These are phyloP conservation scores for Verticillium klebahnii DNA, from an alignment of 2,329 filamentous ascomycete genomes.

Conservation along the genomic window DNA sequence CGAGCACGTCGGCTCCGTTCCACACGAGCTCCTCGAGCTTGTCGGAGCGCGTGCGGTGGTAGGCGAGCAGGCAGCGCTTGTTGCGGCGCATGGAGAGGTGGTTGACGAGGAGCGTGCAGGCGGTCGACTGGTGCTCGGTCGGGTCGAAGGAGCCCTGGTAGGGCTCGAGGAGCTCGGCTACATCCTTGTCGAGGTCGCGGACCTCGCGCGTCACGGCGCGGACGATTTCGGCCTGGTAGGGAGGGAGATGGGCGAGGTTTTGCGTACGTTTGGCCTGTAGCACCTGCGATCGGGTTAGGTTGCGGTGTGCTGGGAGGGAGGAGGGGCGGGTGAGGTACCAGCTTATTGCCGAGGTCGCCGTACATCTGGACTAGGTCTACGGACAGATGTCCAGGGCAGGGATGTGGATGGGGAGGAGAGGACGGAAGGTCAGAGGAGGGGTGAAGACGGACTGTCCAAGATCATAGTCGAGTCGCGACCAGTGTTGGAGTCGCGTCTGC, in stretches of 20 bases:
- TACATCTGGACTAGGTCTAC: conserved; percentile 57
- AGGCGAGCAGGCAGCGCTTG: conserved; percentile 91
- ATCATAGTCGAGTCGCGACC: neutral
- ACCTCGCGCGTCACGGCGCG: conserved; percentile 86
- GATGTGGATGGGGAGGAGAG: neutral
- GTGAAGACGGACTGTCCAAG: neutral
- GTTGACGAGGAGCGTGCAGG: conserved; percentile 85
- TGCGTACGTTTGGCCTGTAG: conserved; percentile 95
- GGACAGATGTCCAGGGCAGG: neutral
- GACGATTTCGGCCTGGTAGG: conserved; percentile 89
- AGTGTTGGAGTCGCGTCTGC: conserved; percentile 4
- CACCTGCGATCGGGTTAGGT: conserved; percentile 49
- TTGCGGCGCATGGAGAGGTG: conserved; percentile 94
- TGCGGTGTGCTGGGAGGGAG: neutral
- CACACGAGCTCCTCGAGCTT: conserved; percentile 93
- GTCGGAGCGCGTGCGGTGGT: conserved; percentile 84
- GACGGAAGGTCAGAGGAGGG: neutral
- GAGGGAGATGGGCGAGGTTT: conserved; percentile 77
- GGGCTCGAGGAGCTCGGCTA: conserved; percentile 71
- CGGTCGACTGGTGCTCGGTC: conserved; percentile 72
- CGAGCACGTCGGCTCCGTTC: conserved; percentile 79
- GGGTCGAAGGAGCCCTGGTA: conserved; percentile 86
- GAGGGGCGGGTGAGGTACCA: conserved; percentile 46
- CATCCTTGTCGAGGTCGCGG: conserved; percentile 85
- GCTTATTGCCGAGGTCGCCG: conserved; percentile 79